Percentiles rank a stretch among this genome's conserved stretches.
Evolutionary conservation across 768 basidiomycete genomes (phyloP).

Genomic region (Russula virescens): DNA sequence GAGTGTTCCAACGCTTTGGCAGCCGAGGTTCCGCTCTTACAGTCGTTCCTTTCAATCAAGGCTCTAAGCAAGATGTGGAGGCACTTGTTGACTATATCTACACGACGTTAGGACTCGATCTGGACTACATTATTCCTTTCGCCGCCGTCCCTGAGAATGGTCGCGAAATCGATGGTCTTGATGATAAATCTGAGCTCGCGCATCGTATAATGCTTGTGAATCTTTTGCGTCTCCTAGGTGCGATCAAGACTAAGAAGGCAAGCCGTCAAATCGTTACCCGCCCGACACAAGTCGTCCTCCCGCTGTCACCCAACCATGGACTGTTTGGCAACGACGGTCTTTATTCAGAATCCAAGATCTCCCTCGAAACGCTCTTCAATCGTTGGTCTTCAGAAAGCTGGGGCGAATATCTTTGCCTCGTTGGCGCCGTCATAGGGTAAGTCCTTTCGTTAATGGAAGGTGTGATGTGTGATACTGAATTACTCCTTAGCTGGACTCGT

Average conservation of each 20-base stretch:
- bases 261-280: slow-evolving; percentile 94
- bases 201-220: slow-evolving; percentile 99
- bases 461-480: slow-evolving; percentile 12
- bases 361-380: slow-evolving; percentile 96
- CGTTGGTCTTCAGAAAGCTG: slow-evolving; percentile 98
- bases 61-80: slow-evolving; percentile 97
- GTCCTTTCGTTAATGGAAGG: slow-evolving; percentile 29
- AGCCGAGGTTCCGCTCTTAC: slow-evolving; percentile 95
- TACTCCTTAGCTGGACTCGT: slow-evolving; percentile 76
- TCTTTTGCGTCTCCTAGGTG: slow-evolving; percentile 90
- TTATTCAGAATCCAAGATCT: slow-evolving; percentile 98
- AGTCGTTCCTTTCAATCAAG: slow-evolving; percentile 99
- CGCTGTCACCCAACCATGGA: slow-evolving; percentile 97
- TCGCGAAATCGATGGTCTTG: slow-evolving; percentile 93
- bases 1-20: slow-evolving; percentile 92
- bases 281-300: slow-evolving; percentile 96
- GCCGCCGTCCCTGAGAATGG: slow-evolving; percentile 99
- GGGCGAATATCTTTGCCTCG: slow-evolving; percentile 98
- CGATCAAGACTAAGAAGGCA: slow-evolving; percentile 97
- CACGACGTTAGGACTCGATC: slow-evolving; percentile 87
- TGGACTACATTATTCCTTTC: slow-evolving; percentile 98
- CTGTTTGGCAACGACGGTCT: slow-evolving; percentile 96
- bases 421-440: slow-evolving; percentile 96
- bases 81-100: slow-evolving; percentile 98
- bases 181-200: slow-evolving; percentile 96